Conservation (phyloP, 2,329 filamentous ascomycete genomes). For the Lecanoromycetidae sp. region DNA sequence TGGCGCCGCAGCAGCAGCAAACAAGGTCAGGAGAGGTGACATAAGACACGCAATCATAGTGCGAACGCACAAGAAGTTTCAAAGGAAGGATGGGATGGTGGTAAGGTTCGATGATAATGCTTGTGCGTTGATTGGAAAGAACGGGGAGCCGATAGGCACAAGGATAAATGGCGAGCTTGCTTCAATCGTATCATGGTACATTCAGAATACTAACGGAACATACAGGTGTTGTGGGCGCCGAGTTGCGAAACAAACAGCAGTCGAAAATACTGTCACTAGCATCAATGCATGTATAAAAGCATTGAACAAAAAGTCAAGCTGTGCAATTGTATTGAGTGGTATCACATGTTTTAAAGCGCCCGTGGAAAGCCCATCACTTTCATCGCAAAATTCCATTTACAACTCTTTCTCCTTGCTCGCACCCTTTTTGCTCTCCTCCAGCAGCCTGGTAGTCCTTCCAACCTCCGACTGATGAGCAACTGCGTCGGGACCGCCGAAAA, state of each 20-base stretch:
- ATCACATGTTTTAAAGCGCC: background rate
- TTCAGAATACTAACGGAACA: background rate
- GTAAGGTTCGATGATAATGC: constrained; percentile 96
- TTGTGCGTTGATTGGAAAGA: constrained; percentile 93
- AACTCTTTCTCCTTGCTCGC: constrained; percentile 18
- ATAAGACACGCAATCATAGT: constrained; percentile 94
- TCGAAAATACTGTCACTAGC: constrained; percentile 96
- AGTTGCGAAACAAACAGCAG: constrained; percentile 88
- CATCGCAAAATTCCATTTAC: background rate
- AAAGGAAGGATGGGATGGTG: constrained; percentile 76
- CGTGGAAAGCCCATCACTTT: background rate
- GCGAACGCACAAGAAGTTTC: constrained; percentile 75
- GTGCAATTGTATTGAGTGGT: background rate
- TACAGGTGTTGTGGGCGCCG: constrained; percentile 68
- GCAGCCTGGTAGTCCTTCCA: constrained; percentile 18
- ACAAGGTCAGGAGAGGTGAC: constrained; percentile 93
- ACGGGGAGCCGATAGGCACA: constrained; percentile 86
- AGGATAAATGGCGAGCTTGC: constrained; percentile 59
- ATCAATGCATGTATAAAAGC: constrained; percentile 59
- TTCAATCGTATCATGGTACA: background rate
- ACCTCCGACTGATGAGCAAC: constrained; percentile 28
- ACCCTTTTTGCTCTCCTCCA: constrained; percentile 10
- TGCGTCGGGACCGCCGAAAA: constrained; percentile 53
- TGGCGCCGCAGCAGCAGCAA: constrained; percentile 59
- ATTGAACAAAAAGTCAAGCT: background rate